Evolutionary conservation across 129 eudicot genomes (phyloP).

Genomic region (Kitagawia praeruptora): DNA sequence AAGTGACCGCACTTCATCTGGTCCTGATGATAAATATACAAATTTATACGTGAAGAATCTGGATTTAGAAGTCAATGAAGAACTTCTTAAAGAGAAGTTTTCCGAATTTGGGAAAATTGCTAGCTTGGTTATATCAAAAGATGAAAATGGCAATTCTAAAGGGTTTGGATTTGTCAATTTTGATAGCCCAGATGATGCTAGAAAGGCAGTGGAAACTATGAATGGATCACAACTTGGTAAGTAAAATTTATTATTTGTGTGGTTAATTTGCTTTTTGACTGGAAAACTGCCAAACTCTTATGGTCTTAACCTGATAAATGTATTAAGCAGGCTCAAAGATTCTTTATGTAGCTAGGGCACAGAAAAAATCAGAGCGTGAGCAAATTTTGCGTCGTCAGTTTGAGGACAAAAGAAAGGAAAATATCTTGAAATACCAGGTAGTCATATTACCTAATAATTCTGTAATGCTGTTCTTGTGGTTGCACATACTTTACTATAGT

Average conservation of each 20-base stretch:
- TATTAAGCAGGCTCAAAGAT: conserved; percentile 53
- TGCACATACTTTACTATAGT: background rate
- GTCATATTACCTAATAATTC: background rate
- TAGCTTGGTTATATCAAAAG: conserved; percentile 58
- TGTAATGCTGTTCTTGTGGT: background rate
- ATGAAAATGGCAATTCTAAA: conserved; percentile 60
- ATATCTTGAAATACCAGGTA: conserved; percentile 60
- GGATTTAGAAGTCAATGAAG: conserved; percentile 52
- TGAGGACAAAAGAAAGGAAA: conserved; percentile 75
- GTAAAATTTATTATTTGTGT: conserved; percentile 6
- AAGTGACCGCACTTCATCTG: conserved; percentile 49
- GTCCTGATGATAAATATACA: conserved; percentile 46
- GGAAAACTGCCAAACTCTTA: background rate
- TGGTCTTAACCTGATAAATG: background rate
- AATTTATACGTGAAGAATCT: conserved; percentile 81
- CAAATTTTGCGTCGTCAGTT: conserved; percentile 54
- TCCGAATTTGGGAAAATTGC: conserved; percentile 63
- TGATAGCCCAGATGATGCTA: conserved; percentile 69
- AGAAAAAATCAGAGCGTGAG: conserved; percentile 82
- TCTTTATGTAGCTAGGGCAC: conserved; percentile 78
- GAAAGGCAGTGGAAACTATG: conserved; percentile 54
- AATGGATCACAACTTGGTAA: conserved; percentile 63
- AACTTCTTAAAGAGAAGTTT: conserved; percentile 47
- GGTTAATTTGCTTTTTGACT: background rate
- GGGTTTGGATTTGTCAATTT: conserved; percentile 95